Percentiles rank a stretch among this genome's conserved stretches.
These are phyloP conservation scores for Kodamaea leandrae DNA, from an alignment of 805 yeast genomes.

Conservation along the genomic window DNA sequence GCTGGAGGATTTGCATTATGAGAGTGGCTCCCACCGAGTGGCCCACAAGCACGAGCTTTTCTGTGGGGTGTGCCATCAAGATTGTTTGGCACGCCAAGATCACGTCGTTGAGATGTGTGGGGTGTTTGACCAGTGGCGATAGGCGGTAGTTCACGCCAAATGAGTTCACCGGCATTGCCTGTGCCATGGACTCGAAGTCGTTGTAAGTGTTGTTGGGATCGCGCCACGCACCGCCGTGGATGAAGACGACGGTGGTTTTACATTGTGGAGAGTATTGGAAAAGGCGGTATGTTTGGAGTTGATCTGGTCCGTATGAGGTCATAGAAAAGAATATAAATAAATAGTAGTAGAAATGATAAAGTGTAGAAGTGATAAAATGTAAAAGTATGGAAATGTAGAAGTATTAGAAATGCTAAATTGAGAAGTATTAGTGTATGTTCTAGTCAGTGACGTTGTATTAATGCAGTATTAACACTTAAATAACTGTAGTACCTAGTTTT, in stretches of 20 bases:
- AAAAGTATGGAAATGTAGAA: neutral
- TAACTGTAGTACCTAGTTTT: too few relatives aligned
- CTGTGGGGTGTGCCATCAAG: constrained; percentile 11
- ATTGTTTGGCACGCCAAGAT: constrained; percentile 39
- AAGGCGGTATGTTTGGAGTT: constrained; percentile 30
- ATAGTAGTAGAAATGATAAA: neutral
- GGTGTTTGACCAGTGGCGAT: constrained; percentile 61
- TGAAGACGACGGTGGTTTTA: constrained; percentile 44
- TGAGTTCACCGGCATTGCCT: constrained; percentile 17
- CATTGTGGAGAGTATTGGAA: constrained; percentile 18
- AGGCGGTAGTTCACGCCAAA: constrained; percentile 59
- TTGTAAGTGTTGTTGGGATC: constrained; percentile 59
- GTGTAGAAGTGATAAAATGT: neutral
- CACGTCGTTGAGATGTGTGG: constrained; percentile 59
- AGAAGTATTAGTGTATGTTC: too few relatives aligned
- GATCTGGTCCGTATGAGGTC: constrained; percentile 31
- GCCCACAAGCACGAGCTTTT: constrained; percentile 46
- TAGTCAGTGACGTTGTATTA: too few relatives aligned
- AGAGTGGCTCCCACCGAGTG: constrained; percentile 83
- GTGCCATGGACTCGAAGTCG: constrained; percentile 46
- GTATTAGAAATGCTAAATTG: too few relatives aligned
- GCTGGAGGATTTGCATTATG: constrained; percentile 47
- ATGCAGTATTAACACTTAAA: too few relatives aligned
- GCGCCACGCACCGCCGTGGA: constrained; percentile 92
- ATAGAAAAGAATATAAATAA: neutral